Conservation (phyloP, 169 alveolate genomes). For the Eimeria nieschulzi region DNA sequence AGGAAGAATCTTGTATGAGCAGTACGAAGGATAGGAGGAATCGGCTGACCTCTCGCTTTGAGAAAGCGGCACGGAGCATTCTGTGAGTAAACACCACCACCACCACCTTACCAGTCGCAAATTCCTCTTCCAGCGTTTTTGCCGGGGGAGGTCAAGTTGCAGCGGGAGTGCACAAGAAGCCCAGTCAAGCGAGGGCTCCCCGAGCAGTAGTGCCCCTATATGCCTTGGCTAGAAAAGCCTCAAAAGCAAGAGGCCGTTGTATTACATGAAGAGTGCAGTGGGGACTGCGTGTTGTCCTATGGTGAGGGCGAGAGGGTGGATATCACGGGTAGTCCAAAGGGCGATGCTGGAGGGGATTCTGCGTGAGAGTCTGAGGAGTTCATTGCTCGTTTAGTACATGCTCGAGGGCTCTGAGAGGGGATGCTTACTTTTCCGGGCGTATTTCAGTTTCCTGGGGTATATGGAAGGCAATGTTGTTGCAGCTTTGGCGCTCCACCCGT, state of each 20-base stretch:
- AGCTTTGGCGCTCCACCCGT: slow-evolving; percentile 47
- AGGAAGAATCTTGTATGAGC: neutral
- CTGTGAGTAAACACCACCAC: neutral
- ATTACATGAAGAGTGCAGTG: neutral
- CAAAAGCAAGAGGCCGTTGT: neutral
- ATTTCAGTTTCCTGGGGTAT: neutral
- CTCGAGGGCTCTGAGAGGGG: slow-evolving; percentile 4
- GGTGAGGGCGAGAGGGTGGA: neutral
- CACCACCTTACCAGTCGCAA: neutral
- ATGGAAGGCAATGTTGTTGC: slow-evolving; percentile 51
- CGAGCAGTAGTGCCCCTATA: slow-evolving; percentile 4
- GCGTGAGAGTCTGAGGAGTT: slow-evolving; percentile 4
- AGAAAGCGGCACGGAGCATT: neutral
- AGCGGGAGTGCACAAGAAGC: slow-evolving; percentile 37
- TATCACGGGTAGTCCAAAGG: neutral
- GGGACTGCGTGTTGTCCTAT: neutral
- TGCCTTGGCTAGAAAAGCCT: slow-evolving; percentile 55
- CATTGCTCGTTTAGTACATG: slow-evolving; percentile 32
- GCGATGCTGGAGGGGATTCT: neutral
- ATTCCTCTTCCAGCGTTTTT: neutral
- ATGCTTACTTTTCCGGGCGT: slow-evolving; percentile 47
- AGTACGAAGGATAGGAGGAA: slow-evolving; percentile 26
- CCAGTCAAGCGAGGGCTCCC: too few species aligned
- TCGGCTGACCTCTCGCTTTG: neutral
- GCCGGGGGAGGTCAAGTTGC: slow-evolving; percentile 29